phyloP scores from a whole-genome alignment of 768 basidiomycete species.

The Mycena olivaceomarginata region DNA sequence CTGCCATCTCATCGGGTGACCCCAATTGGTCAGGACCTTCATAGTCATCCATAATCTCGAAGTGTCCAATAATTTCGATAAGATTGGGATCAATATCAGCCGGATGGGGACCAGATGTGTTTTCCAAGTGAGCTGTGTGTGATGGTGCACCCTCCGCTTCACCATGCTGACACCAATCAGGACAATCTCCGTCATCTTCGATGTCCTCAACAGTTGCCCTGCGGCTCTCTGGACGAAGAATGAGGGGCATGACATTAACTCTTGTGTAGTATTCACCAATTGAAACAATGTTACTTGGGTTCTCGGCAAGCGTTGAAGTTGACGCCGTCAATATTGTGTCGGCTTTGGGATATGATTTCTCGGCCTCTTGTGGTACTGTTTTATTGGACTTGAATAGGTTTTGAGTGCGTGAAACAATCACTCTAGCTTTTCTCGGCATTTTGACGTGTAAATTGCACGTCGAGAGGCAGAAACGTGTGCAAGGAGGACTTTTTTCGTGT shows the following conservation, averaged over 20 bases:
- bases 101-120: neutral
- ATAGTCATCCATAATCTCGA: neutral
- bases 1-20: neutral
- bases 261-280: neutral
- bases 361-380: neutral
- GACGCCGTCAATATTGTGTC: neutral
- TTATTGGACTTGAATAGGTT: constrained; percentile 1
- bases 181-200: constrained; percentile 1
- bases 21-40: neutral
- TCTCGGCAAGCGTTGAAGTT: neutral
- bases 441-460: neutral
- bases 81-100: neutral
- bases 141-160: neutral
- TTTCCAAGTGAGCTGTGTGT: neutral
- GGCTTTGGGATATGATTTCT: neutral
- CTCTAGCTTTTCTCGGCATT: neutral
- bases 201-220: neutral
- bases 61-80: neutral
- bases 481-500: neutral
- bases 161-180: neutral
- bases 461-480: neutral
- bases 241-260: neutral
- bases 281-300: neutral
- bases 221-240: neutral
- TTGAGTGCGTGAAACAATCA: neutral